Conservation (phyloP, 2,329 filamentous ascomycete genomes). For the Malbranchea cinnamomea region DNA sequence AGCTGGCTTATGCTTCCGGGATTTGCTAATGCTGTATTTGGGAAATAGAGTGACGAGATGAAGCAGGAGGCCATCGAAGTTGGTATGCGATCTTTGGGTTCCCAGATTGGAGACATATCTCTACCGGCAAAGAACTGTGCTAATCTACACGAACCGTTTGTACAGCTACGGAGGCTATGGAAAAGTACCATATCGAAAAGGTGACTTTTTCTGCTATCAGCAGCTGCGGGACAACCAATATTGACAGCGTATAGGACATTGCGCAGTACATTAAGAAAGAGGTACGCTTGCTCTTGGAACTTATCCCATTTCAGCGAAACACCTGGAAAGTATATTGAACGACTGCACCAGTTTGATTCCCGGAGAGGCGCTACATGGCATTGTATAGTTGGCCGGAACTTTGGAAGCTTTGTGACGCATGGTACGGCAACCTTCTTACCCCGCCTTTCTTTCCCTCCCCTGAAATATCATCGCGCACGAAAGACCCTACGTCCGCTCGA, state of each 20-base stretch:
- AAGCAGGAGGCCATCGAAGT: conserved; percentile 90
- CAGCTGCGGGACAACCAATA: background rate
- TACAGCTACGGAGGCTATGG: conserved; percentile 55
- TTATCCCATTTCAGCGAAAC: conserved; percentile 6
- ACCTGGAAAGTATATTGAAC: conserved; percentile 12
- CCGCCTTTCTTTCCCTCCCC: conserved; percentile 1
- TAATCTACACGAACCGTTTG: too few species aligned
- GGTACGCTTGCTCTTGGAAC: conserved; percentile 34
- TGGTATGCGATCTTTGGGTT: conserved; percentile 59
- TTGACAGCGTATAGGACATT: conserved; percentile 52
- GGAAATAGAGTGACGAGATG: conserved; percentile 78
- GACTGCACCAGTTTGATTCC: conserved; percentile 62
- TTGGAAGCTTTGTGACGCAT: conserved; percentile 97
- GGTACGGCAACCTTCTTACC: conserved; percentile 40
- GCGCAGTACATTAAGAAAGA: conserved; percentile 92
- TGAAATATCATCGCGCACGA: background rate
- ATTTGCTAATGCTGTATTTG: conserved; percentile 12
- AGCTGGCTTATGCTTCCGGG: conserved; percentile 5
- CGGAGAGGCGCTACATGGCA: conserved; percentile 98
- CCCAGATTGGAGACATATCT: conserved; percentile 1
- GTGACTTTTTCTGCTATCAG: conserved; percentile 23
- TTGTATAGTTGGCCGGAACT: conserved; percentile 96
- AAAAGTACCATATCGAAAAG: conserved; percentile 59
- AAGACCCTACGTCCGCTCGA: background rate
- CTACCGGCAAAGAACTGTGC: conserved; percentile 4